Base-by-base conservation (phyloP, 495 filamentous ascomycete genomes). In the Talaromyces adpressus region DNA sequence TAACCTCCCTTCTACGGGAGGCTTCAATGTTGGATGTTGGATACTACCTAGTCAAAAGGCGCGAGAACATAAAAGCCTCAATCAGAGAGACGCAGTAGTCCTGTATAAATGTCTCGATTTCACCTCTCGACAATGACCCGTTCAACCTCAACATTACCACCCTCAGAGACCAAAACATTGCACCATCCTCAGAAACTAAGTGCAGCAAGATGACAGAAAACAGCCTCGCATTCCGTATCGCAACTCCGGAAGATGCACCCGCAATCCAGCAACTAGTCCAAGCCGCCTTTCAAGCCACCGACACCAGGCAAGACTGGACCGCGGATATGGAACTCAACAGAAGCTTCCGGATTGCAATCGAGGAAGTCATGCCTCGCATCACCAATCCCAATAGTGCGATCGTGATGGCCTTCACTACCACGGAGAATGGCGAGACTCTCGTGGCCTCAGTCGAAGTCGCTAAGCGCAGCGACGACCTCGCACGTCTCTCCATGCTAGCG, bases 401-500 rank as follows among this genome's bases (percentile, higher is more conserved):
- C 23, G 53, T 82, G 6, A 59, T 80, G 3, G 75, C 73, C 23
- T 29, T 52, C n/a, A 2, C 3, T 29, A 22, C 1, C 11, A 11
- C 20, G 18, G 65, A 47, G 14, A 54, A 73, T 62, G 20, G 62
- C 6, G 64, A 62, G n/a, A 41, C 41, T 5, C 59, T 77, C 0
- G 64, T 78, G 18, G 78, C 67, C 14, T 73, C 75, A 62, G 71
- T 77, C 64, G 74, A 75, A 8, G 61, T 69, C 32, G 75, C 58
- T 16, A 68, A 67, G 51, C 68, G 68, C 52, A 63, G 20, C 0
- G 22, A 25, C 9, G 61, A 68, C 18, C 14, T 36, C 32, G 77
- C 70, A 41, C 75, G 77, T 36, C 69, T 82, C 47, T 74, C 71
- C 45, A 68, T 78, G 71, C 67, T 82, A 23, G 79, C 80, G 6